These are phyloP conservation scores for Pilasporangium apinafurcum DNA, from an alignment of 352 stramenopile genomes.

Conservation along the genomic window DNA sequence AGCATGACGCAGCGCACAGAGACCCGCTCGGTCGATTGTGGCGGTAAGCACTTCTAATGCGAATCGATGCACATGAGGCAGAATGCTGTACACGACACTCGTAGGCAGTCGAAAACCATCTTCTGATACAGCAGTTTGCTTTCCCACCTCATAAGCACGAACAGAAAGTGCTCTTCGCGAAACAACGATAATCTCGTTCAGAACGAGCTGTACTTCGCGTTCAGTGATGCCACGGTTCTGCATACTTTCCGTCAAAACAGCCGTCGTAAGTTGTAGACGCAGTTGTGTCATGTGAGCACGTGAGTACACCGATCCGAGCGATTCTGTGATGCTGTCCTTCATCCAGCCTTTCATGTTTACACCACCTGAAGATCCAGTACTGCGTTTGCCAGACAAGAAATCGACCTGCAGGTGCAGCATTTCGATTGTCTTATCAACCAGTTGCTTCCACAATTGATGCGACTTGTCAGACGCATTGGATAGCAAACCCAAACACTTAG, in stretches of 20 bases:
- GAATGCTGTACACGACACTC: slow-evolving; percentile 65
- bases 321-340: slow-evolving; percentile 24
- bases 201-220: slow-evolving; percentile 63
- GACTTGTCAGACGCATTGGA: slow-evolving; percentile 61
- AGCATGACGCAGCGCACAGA: slow-evolving; percentile 62
- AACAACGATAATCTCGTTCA: slow-evolving; percentile 45
- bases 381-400: slow-evolving; percentile 49
- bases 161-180: slow-evolving; percentile 53
- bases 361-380: slow-evolving; percentile 10
- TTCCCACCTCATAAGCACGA: slow-evolving; percentile 65
- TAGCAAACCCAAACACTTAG: slow-evolving; percentile 38
- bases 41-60: slow-evolving; percentile 32
- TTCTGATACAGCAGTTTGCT: slow-evolving; percentile 75
- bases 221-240: slow-evolving; percentile 56
- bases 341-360: slow-evolving; percentile 60
- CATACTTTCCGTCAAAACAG: slow-evolving; percentile 35
- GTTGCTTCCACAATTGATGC: slow-evolving; percentile 54
- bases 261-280: slow-evolving; percentile 29
- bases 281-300: slow-evolving; percentile 35
- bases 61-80: slow-evolving; percentile 52
- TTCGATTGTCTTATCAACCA: slow-evolving; percentile 53
- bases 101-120: slow-evolving; percentile 65
- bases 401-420: slow-evolving; percentile 63
- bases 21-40: slow-evolving; percentile 30
- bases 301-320: slow-evolving; percentile 45